These are phyloP conservation scores for Epichloe festucae DNA, from an alignment of 2,329 filamentous ascomycete species.

Conservation along the genomic window DNA sequence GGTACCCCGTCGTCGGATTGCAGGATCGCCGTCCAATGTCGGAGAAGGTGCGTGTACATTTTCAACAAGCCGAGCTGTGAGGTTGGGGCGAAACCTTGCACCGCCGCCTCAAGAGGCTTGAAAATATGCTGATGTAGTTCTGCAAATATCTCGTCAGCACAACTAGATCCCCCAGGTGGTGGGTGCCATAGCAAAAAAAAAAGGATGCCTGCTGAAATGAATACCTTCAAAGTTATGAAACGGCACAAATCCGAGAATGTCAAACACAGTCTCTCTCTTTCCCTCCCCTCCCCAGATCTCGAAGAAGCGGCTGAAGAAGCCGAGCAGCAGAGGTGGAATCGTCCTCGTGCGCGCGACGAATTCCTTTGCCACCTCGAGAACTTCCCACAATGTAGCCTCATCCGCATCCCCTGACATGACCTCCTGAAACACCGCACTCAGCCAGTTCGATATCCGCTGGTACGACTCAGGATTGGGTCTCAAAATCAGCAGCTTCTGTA, in stretches of 20 bases:
- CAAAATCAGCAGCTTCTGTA: conserved; percentile 65
- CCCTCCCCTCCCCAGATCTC: conserved; percentile 48
- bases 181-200: too few relatives aligned
- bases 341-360: conserved; percentile 44
- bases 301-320: conserved; percentile 41
- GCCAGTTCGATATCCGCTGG: conserved; percentile 45
- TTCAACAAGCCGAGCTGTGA: conserved; percentile 48
- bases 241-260: conserved; percentile 42
- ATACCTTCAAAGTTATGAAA: conserved; percentile 44
- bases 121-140: conserved; percentile 39
- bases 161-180: neutral
- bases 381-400: conserved; percentile 35
- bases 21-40: conserved; percentile 40
- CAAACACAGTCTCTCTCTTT: conserved; percentile 40
- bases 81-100: conserved; percentile 34
- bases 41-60: conserved; percentile 56
- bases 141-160: conserved; percentile 14
- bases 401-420: conserved; percentile 38
- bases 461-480: conserved; percentile 40
- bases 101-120: conserved; percentile 34
- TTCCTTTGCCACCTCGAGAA: conserved; percentile 41
- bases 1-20: conserved; percentile 25
- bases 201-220: conserved; percentile 16
- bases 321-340: conserved; percentile 34
- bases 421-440: conserved; percentile 42